Percentiles rank a stretch among this genome's conserved stretches.
Conservation (phyloP, 129 eudicot genomes). For the sunflower (Helianthus annuus) region DNA sequence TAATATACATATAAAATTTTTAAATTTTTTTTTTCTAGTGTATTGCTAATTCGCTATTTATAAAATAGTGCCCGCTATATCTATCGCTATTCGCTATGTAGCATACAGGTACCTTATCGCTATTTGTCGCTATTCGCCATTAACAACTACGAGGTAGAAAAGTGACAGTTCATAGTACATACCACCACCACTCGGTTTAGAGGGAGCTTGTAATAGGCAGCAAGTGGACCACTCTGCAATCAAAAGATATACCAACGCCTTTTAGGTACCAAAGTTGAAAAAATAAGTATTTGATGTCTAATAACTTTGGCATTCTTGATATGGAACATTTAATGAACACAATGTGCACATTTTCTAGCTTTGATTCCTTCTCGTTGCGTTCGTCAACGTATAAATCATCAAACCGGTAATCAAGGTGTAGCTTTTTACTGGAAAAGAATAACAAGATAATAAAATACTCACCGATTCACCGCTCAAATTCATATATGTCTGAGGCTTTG, state of each 20-base stretch:
- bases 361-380: not conserved
- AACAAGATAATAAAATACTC: constrained; percentile 26
- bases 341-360: not conserved
- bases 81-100: too few species aligned
- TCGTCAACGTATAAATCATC: not conserved
- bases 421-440: not conserved
- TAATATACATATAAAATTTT: too few species aligned
- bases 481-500: constrained; percentile 94
- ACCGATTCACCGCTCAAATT: constrained; percentile 94
- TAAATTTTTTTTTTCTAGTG: too few species aligned
- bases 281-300: not conserved
- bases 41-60: too few species aligned
- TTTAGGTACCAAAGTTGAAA: constrained; percentile 12
- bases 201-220: constrained; percentile 89
- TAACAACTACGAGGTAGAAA: not conserved
- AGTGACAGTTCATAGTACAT: constrained; percentile 22
- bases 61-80: too few species aligned
- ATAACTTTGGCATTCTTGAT: not conserved
- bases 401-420: not conserved
- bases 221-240: constrained; percentile 83
- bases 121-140: too few species aligned
- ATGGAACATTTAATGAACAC: not conserved
- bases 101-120: too few species aligned
- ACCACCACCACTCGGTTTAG: constrained; percentile 85
- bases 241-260: constrained; percentile 6